Base-by-base conservation (phyloP, 495 filamentous ascomycete genomes). In the Cryomyces minteri region DNA sequence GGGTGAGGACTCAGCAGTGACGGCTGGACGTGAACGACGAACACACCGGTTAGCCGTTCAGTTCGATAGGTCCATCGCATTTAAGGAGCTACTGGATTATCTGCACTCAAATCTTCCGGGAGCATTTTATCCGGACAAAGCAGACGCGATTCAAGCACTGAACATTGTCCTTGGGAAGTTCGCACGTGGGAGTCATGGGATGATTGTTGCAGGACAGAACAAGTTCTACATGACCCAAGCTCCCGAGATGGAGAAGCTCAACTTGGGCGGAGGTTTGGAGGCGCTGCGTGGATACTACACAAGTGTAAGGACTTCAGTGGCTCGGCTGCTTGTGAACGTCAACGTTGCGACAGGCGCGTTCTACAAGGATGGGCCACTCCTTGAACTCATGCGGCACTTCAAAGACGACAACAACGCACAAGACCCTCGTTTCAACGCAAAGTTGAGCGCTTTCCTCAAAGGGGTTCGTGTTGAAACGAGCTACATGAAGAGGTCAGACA, bases 91-190 rank as follows among this genome's bases (percentile, higher is more conserved):
- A 6, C 40, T 66, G 18, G 48, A 62, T 6, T 64, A 67, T 39
- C 40, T 68, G 7, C 33, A 52, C 11, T 59, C 58, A 32, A 44
- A 48, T 7, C 18, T 14, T 8, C 5, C 43, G 6, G 46, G 42
- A 6, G 47, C 52, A 5, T 32, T 11, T 0, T 63, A 59, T 39
- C 46, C 36, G 0, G 43, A 49, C 11, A 57, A 51, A 41, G 44
- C 45, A 0, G 46, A 58, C 11, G 38, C 60, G 14, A 52, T 76
- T 4, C 67, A 72, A 47, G 65, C 70, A 0, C 54, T 78, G 45
- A 79, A 79, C 50, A 71, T 77, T 33, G 54, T 76, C 44, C 44
- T 62, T 11, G 40, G 46, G 5, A 45, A 56, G 66, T 47, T 60
- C 55, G 18, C 66, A 60, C 43, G 46, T 11, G 40, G 31, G 1